Evolutionary conservation across 148 eudicot species (phyloP).

Genomic region (Camellia japonica): DNA sequence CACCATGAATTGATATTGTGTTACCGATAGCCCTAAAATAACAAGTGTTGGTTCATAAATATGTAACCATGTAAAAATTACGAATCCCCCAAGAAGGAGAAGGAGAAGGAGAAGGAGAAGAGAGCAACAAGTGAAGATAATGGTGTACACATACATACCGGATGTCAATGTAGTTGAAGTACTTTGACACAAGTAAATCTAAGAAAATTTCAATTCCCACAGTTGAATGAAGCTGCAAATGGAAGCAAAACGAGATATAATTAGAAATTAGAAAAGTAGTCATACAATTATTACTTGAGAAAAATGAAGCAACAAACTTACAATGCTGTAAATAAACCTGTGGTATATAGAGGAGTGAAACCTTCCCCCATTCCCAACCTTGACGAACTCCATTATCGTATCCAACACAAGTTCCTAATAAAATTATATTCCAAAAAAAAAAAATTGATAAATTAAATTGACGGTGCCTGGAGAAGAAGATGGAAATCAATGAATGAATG

Average conservation of each 20-base stretch:
- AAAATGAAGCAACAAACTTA: conserved; percentile 32
- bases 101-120: conserved; percentile 6
- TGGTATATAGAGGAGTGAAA: conserved; percentile 69
- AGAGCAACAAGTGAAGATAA: conserved; percentile 11
- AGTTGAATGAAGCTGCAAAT: conserved; percentile 55
- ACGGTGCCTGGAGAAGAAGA: not conserved
- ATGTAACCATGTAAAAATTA: too few species aligned
- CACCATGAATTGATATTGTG: too few species aligned
- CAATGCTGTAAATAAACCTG: conserved; percentile 60
- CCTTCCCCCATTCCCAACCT: conserved; percentile 73
- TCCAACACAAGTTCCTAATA: conserved; percentile 77
- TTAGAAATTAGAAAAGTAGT: not conserved
- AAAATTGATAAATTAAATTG: not conserved
- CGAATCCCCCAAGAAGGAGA: too few species aligned
- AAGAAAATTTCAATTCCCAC: conserved; percentile 48
- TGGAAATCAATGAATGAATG: not conserved
- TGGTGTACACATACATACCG: conserved; percentile 66
- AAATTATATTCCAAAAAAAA: not conserved
- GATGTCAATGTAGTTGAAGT: conserved; percentile 81
- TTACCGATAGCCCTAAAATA: too few species aligned
- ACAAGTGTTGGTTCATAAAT: too few species aligned
- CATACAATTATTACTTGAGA: too few species aligned
- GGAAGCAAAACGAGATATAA: not conserved
- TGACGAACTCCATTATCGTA: conserved; percentile 82
- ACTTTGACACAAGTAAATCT: conserved; percentile 60